These are phyloP conservation scores for Amaranthus palmeri DNA, from an alignment of 148 eudicot species.

Conservation along the genomic window DNA sequence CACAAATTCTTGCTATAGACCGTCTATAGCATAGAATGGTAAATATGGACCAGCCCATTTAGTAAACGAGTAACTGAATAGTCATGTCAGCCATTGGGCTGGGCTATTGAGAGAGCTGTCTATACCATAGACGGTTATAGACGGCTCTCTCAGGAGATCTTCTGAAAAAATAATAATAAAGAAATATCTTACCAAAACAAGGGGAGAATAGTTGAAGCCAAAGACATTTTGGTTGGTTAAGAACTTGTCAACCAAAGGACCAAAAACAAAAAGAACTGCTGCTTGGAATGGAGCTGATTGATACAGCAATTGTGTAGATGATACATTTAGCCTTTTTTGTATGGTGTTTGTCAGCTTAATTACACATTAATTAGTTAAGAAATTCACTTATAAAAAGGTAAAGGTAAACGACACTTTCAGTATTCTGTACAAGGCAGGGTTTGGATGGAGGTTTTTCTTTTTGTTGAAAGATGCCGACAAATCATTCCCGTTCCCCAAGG, in stretches of 20 bases:
- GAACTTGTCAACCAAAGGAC: constrained; percentile 67
- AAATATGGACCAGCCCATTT: no score
- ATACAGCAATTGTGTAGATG: constrained; percentile 82
- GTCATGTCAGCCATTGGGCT: no score
- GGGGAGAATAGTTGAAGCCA: constrained; percentile 60
- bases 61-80: no score
- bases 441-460: no score
- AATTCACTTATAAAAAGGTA: background rate
- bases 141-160: background rate
- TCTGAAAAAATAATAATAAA: background rate
- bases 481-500: no score
- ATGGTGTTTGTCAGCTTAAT: constrained; percentile 78
- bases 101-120: no score
- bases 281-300: constrained; percentile 93
- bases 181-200: constrained; percentile 52
- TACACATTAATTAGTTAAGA: constrained; percentile 19
- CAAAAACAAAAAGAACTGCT: constrained; percentile 64
- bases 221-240: constrained; percentile 75
- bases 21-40: no score
- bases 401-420: no score
- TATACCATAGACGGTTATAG: no score
- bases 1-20: no score
- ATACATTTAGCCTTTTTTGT: constrained; percentile 76
- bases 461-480: no score
- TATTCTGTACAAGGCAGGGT: no score